phyloP scores from a whole-genome alignment of 2,329 filamentous ascomycete genomes.

The Colletotrichum sp. region DNA sequence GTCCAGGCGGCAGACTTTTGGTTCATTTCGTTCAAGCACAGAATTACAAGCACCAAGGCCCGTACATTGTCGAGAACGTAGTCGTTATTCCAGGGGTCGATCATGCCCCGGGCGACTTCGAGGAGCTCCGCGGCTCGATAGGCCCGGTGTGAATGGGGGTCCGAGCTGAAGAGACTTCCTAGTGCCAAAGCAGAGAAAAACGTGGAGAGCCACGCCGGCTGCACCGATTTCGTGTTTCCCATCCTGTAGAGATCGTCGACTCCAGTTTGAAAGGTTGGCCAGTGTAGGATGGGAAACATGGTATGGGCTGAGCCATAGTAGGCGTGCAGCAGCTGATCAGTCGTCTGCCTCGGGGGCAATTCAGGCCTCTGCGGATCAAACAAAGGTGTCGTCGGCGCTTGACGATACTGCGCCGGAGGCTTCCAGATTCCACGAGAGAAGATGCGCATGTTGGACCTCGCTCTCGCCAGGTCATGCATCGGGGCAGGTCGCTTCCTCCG shows the following conservation, averaged over 20 bases:
- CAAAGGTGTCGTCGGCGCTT: constrained; percentile 45
- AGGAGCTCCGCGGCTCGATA: constrained; percentile 67
- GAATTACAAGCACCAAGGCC: constrained; percentile 72
- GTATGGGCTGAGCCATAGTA: constrained; percentile 82
- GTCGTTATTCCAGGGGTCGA: constrained; percentile 84
- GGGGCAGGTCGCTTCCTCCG: constrained; percentile 65
- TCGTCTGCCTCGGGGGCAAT: constrained; percentile 72
- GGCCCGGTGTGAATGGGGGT: constrained; percentile 58
- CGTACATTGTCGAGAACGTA: constrained; percentile 78
- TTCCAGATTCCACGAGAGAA: constrained; percentile 83
- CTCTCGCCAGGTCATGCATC: constrained; percentile 73
- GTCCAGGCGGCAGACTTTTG: constrained; percentile 84
- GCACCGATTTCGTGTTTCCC: constrained; percentile 63
- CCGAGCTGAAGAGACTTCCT: constrained; percentile 74
- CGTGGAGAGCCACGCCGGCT: constrained; percentile 76
- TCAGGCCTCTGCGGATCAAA: constrained; percentile 63
- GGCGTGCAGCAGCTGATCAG: constrained; percentile 74
- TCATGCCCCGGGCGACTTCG: constrained; percentile 70
- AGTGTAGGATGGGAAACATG: constrained; percentile 85
- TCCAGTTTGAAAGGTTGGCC: constrained; percentile 79
- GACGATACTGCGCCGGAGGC: constrained; percentile 72
- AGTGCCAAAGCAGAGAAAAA: constrained; percentile 86
- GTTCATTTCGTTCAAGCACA: constrained; percentile 87
- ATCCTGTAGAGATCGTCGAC: constrained; percentile 79
- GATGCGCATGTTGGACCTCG: constrained; percentile 73